Conservation (phyloP, 139 green algal genomes). For the Chlorella sorokiniana region DNA sequence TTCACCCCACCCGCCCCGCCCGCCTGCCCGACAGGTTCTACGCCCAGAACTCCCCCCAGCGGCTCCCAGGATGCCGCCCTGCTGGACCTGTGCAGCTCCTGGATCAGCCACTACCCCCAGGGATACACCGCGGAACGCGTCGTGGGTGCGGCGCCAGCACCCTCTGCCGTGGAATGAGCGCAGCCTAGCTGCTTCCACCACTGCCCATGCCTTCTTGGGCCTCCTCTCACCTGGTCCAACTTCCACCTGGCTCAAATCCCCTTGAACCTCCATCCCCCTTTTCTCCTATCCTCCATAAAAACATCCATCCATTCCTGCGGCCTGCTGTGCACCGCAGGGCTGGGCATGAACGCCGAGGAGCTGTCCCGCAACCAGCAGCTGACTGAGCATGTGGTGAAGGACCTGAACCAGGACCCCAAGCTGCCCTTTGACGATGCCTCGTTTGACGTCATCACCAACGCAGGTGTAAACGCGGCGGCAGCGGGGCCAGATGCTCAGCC, state of each 20-base stretch:
- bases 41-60: slow-evolving; percentile 58
- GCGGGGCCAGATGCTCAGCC: neutral
- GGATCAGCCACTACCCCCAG: slow-evolving; percentile 85
- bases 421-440: slow-evolving; percentile 70
- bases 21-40: slow-evolving; percentile 66
- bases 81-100: slow-evolving; percentile 77
- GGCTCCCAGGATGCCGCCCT: slow-evolving; percentile 41
- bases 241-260: too few relatives aligned
- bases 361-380: slow-evolving; percentile 76
- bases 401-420: slow-evolving; percentile 76
- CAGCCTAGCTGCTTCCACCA: neutral
- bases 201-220: neutral
- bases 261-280: neutral
- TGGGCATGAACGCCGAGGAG: slow-evolving; percentile 89
- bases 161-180: too few relatives aligned
- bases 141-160: slow-evolving; percentile 26
- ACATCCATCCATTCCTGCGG: neutral
- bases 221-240: too few relatives aligned
- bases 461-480: neutral
- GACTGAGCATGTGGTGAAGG: slow-evolving; percentile 71
- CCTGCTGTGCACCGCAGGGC: slow-evolving; percentile 43
- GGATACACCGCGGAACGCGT: slow-evolving; percentile 73
- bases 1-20: neutral
- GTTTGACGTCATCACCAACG: slow-evolving; percentile 83
- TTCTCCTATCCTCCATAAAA: neutral